A percentile compares a stretch with the other conserved stretches of the same genome.
Conservation (phyloP, 2,329 filamentous ascomycete species). For the Ilyonectria robusta region DNA sequence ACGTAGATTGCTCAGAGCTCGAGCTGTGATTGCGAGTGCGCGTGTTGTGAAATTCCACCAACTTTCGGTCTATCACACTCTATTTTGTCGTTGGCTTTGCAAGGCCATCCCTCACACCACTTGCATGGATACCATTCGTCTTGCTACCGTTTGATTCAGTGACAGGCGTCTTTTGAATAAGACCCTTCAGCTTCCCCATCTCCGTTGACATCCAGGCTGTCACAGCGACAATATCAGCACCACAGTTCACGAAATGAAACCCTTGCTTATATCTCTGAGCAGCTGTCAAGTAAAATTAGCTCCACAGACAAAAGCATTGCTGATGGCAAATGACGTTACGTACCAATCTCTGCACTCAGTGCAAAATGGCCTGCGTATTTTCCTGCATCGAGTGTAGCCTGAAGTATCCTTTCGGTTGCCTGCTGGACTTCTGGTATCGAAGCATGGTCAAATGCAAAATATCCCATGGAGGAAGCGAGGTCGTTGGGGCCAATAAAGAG, state of each 20-base stretch:
- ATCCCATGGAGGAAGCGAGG: conserved; percentile 43
- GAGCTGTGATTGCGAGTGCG: too few species aligned
- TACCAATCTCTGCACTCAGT: conserved; percentile 44
- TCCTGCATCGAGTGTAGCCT: conserved; percentile 48
- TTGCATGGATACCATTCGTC: not conserved
- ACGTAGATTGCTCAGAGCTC: too few species aligned
- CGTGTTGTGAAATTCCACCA: too few species aligned
- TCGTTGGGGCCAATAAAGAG: conserved; percentile 33
- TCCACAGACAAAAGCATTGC: too few species aligned
- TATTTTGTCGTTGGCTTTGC: not conserved
- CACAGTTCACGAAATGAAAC: conserved; percentile 55
- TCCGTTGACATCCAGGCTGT: conserved; percentile 53
- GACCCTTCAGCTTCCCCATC: conserved; percentile 39
- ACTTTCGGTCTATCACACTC: too few species aligned
- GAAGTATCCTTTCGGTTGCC: conserved; percentile 44
- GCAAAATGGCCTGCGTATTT: conserved; percentile 55
- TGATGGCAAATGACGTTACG: too few species aligned
- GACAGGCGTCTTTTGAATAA: not conserved
- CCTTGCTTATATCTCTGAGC: conserved; percentile 47
- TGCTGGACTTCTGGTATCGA: conserved; percentile 49
- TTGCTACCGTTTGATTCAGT: not conserved
- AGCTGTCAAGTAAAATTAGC: conserved; percentile 24
- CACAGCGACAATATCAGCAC: conserved; percentile 55
- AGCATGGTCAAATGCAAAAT: conserved; percentile 52
- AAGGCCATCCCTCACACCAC: not conserved